Evolutionary conservation across 495 filamentous ascomycete genomes (phyloP).

Genomic region (Daldinia caldariorum): DNA sequence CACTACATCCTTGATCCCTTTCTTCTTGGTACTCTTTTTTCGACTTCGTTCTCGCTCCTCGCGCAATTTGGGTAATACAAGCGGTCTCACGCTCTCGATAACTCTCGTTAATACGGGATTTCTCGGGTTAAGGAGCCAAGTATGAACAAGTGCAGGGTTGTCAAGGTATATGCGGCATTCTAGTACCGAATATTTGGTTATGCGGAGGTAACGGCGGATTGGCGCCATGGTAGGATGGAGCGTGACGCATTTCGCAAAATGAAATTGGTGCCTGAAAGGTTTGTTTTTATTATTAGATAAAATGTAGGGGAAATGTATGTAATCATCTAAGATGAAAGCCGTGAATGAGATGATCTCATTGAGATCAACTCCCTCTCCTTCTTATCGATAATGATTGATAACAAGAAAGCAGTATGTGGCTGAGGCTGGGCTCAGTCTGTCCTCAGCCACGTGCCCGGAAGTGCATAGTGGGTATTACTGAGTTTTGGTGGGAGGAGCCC

Average conservation of each 20-base stretch:
- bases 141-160: constrained; percentile 77
- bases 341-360: too few relatives aligned
- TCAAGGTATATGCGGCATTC: constrained; percentile 97
- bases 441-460: too few relatives aligned
- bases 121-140: constrained; percentile 82
- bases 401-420: too few relatives aligned
- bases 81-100: constrained; percentile 81
- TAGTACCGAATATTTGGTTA: constrained; percentile 88
- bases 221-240: constrained; percentile 71
- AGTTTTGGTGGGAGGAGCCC: too few relatives aligned
- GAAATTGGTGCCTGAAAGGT: background rate
- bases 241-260: constrained; percentile 31
- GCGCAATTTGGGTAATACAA: constrained; percentile 87
- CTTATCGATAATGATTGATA: too few relatives aligned
- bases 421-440: too few relatives aligned
- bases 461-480: too few relatives aligned
- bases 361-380: too few relatives aligned
- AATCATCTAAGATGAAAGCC: too few relatives aligned
- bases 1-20: constrained; percentile 88
- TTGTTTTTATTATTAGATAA: background rate
- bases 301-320: background rate
- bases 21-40: constrained; percentile 68
- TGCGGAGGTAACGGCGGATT: constrained; percentile 82
- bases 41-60: constrained; percentile 83
- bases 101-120: constrained; percentile 80